phyloP scores from a whole-genome alignment of 805 yeast species.

The Blastobotrys americana region DNA sequence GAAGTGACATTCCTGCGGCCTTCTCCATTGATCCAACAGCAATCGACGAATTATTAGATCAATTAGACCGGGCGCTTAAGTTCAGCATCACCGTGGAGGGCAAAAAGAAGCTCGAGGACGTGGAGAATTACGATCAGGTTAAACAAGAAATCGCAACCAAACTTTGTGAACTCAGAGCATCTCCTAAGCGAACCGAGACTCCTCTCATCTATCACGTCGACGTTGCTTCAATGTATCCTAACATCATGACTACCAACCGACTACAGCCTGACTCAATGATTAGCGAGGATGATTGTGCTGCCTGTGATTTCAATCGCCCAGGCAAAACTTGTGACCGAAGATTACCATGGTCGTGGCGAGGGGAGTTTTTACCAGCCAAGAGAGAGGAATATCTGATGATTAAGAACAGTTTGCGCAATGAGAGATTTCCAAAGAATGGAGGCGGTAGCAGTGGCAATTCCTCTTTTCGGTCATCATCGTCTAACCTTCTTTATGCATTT shows the following conservation, averaged over 20 bases:
- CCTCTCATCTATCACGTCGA: conserved; percentile 96
- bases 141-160: conserved; percentile 47
- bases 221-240: conserved; percentile 99
- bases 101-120: conserved; percentile 62
- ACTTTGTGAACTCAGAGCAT: conserved; percentile 51
- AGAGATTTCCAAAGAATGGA: conserved; percentile 40
- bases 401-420: conserved; percentile 72
- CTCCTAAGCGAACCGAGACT: conserved; percentile 60
- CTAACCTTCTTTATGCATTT: no score
- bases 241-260: conserved; percentile 95
- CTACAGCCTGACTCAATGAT: conserved; percentile 98
- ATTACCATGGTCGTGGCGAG: conserved; percentile 97
- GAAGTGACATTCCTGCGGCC: conserved; percentile 73
- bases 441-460: conserved; percentile 5
- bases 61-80: conserved; percentile 66
- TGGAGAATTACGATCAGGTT: conserved; percentile 73
- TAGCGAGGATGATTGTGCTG: conserved; percentile 88
- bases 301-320: conserved; percentile 94
- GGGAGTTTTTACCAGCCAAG: conserved; percentile 87
- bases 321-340: conserved; percentile 90
- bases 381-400: conserved; percentile 88
- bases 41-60: conserved; percentile 66
- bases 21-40: conserved; percentile 78
- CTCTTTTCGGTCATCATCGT: not conserved
- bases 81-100: conserved; percentile 83